Percentiles rank a stretch among this genome's conserved stretches.
Conservation (phyloP, 208 protist genomes). For the Sergeia podlipaevii region DNA sequence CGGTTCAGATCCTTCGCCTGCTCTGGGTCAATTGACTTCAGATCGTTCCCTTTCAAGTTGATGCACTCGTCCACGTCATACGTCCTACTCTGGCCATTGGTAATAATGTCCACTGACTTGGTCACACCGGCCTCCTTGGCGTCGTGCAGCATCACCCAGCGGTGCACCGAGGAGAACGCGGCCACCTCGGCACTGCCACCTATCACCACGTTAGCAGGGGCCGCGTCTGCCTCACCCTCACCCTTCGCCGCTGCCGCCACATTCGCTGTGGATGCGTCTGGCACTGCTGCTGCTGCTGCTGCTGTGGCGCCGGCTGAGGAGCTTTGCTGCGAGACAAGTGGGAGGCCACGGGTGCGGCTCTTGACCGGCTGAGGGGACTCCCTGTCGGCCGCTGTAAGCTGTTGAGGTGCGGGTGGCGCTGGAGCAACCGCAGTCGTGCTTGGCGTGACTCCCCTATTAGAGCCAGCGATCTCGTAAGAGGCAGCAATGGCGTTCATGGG, state of each 20-base stretch:
- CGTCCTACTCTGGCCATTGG: conserved; percentile 30
- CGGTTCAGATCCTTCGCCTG: conserved; percentile 36
- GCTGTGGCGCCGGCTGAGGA: too few relatives aligned
- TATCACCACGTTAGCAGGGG: neutral
- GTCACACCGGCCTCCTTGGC: conserved; percentile 13
- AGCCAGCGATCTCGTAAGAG: conserved; percentile 26
- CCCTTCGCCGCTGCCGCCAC: too few relatives aligned
- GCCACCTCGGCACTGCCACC: too few relatives aligned
- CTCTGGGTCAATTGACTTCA: neutral
- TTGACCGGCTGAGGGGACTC: neutral
- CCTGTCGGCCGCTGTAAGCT: too few relatives aligned
- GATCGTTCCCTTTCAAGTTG: conserved; percentile 4
- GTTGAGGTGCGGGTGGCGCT: too few relatives aligned
- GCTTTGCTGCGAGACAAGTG: too few relatives aligned
- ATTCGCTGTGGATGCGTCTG: too few relatives aligned
- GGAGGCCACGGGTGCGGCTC: neutral
- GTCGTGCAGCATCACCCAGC: conserved; percentile 34
- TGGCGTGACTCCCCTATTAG: too few relatives aligned
- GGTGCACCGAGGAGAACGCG: conserved; percentile 44
- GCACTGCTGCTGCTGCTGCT: too few relatives aligned
- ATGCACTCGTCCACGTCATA: conserved; percentile 61
- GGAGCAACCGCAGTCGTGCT: conserved; percentile 5
- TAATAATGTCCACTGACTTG: conserved; percentile 33
- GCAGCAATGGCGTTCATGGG: conserved; percentile 26
- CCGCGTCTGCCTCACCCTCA: too few relatives aligned